Evolutionary conservation across 352 stramenopile genomes (phyloP).

Genomic region (Plasmopara viticola): DNA sequence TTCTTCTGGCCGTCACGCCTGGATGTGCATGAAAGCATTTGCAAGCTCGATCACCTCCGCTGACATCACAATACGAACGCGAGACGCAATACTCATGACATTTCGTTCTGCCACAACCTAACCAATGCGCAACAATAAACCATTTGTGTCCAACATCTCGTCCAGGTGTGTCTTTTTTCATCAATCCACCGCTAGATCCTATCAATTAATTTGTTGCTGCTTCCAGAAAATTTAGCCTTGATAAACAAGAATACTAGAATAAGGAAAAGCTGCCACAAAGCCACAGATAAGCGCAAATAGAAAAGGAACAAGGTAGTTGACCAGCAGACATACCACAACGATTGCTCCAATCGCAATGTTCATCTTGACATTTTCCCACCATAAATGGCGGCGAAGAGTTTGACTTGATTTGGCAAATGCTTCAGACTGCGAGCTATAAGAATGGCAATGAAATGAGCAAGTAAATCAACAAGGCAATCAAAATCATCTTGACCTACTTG

Average conservation of each 20-base stretch:
- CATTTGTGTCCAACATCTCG: too few relatives aligned
- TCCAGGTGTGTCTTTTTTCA: too few relatives aligned
- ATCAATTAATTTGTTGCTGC: conserved; percentile 25
- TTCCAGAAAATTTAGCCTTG: conserved; percentile 39
- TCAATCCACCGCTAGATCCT: conserved; percentile 1
- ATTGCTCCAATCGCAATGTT: conserved; percentile 70
- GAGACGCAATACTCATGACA: conserved; percentile 23
- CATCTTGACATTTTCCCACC: conserved; percentile 87
- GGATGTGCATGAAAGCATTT: conserved; percentile 27
- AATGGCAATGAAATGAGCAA: conserved; percentile 1
- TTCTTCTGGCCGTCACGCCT: conserved; percentile 30
- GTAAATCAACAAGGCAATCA: not conserved
- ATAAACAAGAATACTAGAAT: conserved; percentile 49
- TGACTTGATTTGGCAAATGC: conserved; percentile 81
- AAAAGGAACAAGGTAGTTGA: not conserved
- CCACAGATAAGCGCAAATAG: conserved; percentile 1
- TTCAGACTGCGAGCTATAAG: conserved; percentile 59
- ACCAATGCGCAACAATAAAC: too few relatives aligned
- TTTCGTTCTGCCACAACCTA: conserved; percentile 13
- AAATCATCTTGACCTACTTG: conserved; percentile 33
- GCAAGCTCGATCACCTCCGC: not conserved
- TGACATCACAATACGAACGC: conserved; percentile 15
- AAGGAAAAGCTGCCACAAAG: conserved; percentile 31
- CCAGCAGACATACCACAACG: conserved; percentile 41
- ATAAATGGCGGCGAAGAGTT: conserved; percentile 71